Base-by-base conservation (phyloP, 2,329 filamentous ascomycete species). In the Calonectria hawksworthii region DNA sequence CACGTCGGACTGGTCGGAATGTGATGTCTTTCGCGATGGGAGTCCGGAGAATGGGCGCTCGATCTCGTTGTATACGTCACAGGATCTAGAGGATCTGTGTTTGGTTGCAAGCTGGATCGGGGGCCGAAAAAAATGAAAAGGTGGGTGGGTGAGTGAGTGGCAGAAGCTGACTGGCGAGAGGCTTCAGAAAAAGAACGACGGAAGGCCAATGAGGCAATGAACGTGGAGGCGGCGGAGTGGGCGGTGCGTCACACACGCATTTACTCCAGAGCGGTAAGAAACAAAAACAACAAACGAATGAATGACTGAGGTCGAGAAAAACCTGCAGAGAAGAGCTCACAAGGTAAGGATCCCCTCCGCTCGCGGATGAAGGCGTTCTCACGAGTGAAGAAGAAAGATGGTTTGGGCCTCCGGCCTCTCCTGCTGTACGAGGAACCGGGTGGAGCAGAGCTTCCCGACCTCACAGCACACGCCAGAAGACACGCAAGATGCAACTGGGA, bases 301-400 rank as follows among this genome's bases (percentile, higher is more conserved):
- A 81, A 77, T 79, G 79, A 80, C 78, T 67, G 63, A 64, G 69
- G 50, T 77, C 56, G 56, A 63, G 77, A 73, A 54, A 16, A 21
- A 47, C n/a, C 44, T 21, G 54, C 23, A 47, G 23, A 72, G 30
- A 28, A 74, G 47, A 44, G 59, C 44, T 30, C 51, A 41, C 59
- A 77, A 79, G 64, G 78, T 80, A 77, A 81, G 77, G 74, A 79
- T 81, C 73, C 76, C 77, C 77, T 76, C 77, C 70, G 78, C 70
- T 76, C 68, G 74, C 71, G 74, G 72, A 70, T 51, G 72, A 79
- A 80, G 75, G 78, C 72, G 80, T 79, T 79, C 71, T 80, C 77
- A 72, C n/a, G 75, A 76, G 79, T 61, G 69, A 78, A 77, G 74
- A 78, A 74, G 69, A 78, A 76, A 78, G 76, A 76, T 64, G 63